These are phyloP conservation scores for Acanthamoeba royreba DNA, from an alignment of 208 protist species.

Conservation along the genomic window DNA sequence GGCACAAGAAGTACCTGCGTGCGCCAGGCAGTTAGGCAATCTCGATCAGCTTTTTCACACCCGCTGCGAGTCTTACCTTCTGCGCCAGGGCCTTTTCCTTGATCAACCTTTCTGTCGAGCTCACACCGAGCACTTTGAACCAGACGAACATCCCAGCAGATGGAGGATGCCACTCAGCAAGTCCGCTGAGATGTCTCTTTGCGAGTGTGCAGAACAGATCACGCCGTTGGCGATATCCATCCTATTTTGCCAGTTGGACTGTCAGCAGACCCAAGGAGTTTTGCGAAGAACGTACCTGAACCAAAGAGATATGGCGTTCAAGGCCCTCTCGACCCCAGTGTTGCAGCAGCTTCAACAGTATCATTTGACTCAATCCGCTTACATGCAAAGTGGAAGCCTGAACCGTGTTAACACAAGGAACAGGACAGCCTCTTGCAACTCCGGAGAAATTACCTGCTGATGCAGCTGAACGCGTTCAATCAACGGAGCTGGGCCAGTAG, in stretches of 20 bases:
- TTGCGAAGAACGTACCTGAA: conserved; percentile 65
- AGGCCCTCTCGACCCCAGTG: conserved; percentile 67
- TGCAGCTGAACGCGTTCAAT: conserved; percentile 43
- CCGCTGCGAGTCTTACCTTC: conserved; percentile 45
- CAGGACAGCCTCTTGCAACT: neutral
- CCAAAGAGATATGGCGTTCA: conserved; percentile 54
- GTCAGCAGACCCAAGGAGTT: conserved; percentile 51
- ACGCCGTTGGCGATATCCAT: neutral
- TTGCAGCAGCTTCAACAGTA: neutral
- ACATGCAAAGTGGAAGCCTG: conserved; percentile 70
- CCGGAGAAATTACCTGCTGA: neutral
- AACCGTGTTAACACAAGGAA: conserved; percentile 12
- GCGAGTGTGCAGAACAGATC: neutral
- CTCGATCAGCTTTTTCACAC: neutral
- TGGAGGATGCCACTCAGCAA: neutral
- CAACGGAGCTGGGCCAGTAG: conserved; percentile 62
- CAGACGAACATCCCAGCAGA: conserved; percentile 76
- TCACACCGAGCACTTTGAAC: conserved; percentile 59
- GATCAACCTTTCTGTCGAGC: conserved; percentile 63
- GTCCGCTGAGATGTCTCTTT: neutral
- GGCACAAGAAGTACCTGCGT: conserved; percentile 67
- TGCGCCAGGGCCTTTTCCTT: conserved; percentile 60
- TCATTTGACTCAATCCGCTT: conserved; percentile 56
- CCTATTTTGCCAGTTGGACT: neutral
- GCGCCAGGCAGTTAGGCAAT: no score